phyloP scores from a whole-genome alignment of 106 monocot species.

The Dendrobium huoshanense region DNA sequence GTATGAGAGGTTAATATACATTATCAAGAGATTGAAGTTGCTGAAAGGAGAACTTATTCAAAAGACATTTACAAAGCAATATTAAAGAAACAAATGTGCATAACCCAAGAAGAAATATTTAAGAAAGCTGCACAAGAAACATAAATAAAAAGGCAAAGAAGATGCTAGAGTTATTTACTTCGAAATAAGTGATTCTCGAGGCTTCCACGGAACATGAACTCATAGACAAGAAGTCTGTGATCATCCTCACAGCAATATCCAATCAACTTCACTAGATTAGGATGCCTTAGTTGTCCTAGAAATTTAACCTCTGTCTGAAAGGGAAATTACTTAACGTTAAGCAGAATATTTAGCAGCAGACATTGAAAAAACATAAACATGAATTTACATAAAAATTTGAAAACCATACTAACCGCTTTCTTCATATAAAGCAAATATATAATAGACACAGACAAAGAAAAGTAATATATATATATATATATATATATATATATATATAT shows the following conservation, averaged over 20 bases:
- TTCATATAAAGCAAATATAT: not conserved
- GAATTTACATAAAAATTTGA: not conserved
- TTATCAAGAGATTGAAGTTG: not conserved
- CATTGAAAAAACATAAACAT: not conserved
- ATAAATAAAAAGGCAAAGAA: constrained; percentile 8
- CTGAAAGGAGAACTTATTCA: not conserved
- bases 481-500: no score
- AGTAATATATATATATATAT: no score
- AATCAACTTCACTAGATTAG: constrained; percentile 87
- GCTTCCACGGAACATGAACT: constrained; percentile 87
- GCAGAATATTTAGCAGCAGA: not conserved
- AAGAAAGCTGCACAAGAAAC: not conserved
- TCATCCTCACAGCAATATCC: constrained; percentile 95
- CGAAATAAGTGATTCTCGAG: constrained; percentile 91
- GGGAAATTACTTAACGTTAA: constrained; percentile 8
- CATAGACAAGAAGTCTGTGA: constrained; percentile 88
- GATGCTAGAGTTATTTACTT: constrained; percentile 43
- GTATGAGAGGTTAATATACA: not conserved
- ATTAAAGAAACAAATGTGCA: not conserved
- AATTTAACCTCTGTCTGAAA: constrained; percentile 89
- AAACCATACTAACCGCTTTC: not conserved
- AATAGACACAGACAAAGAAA: not conserved
- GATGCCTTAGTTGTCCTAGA: constrained; percentile 86
- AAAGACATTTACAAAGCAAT: not conserved
- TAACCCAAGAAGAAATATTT: not conserved